Evolutionary conservation across 1,284 basidiomycete species (phyloP).

Genomic region (Tilletia indica): DNA sequence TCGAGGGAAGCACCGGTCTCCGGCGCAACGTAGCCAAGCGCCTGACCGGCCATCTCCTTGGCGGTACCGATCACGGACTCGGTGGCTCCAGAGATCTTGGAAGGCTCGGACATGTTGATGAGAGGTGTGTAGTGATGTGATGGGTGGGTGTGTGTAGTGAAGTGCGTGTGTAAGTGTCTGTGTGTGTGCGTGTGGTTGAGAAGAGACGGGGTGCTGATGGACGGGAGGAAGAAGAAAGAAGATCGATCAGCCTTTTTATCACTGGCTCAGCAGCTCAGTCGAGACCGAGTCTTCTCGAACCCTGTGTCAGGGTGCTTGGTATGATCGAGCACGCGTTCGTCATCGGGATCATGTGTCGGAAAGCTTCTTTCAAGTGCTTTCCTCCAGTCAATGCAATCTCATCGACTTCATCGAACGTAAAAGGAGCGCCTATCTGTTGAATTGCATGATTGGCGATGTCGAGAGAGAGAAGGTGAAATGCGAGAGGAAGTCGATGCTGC

Average conservation of each 20-base stretch:
- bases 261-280: no score
- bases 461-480: not conserved
- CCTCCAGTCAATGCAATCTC: no score
- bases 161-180: not conserved
- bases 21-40: not conserved
- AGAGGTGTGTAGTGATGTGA: not conserved
- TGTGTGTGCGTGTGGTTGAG: not conserved
- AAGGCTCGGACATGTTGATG: conserved; percentile 12
- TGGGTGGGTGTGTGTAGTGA: not conserved
- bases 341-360: no score
- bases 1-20: not conserved
- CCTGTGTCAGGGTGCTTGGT: no score
- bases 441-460: not conserved
- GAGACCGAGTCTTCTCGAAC: no score
- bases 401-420: no score
- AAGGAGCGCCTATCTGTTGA: no score
- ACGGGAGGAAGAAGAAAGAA: not conserved
- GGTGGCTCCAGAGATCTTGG: not conserved
- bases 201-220: not conserved
- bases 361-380: no score
- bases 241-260: no score
- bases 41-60: not conserved
- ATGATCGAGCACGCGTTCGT: no score
- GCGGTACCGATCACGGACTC: not conserved
- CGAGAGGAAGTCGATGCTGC: not conserved